Conservation (phyloP, 305 asterid species). For the Stenogyne calaminthoides region DNA sequence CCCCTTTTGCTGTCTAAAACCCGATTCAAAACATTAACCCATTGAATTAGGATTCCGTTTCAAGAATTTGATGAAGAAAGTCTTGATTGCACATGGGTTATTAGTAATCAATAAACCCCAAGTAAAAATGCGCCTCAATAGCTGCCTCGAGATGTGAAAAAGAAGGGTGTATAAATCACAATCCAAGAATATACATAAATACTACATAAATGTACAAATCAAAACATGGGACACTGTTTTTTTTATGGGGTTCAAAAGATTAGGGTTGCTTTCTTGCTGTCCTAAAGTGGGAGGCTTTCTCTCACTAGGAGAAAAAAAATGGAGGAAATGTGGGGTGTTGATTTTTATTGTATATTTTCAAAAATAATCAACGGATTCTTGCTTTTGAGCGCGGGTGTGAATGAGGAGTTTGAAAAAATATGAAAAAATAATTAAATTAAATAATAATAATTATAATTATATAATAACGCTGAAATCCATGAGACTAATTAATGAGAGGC, state of each 20-base stretch:
- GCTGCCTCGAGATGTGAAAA: slow-evolving; percentile 77
- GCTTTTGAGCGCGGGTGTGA: slow-evolving; percentile 83
- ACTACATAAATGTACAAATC: slow-evolving; percentile 11
- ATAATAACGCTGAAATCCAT: slow-evolving; percentile 81
- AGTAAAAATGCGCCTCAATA: slow-evolving; percentile 15
- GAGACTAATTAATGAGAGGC: slow-evolving; percentile 62
- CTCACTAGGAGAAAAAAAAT: slow-evolving; percentile 36
- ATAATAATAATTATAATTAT: background rate
- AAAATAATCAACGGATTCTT: slow-evolving; percentile 69
- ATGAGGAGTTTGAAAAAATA: slow-evolving; percentile 55
- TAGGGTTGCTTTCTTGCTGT: slow-evolving; percentile 48
- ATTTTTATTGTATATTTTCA: slow-evolving; percentile 30
- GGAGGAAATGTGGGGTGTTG: slow-evolving; percentile 26
- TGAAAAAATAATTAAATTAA: background rate
- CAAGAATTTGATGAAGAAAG: slow-evolving; percentile 28
- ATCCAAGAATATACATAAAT: slow-evolving; percentile 31
- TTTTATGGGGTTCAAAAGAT: slow-evolving; percentile 45
- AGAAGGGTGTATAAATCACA: slow-evolving; percentile 29
- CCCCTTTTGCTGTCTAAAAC: slow-evolving; percentile 34
- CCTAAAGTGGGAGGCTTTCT: slow-evolving; percentile 34
- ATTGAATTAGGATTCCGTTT: slow-evolving; percentile 39
- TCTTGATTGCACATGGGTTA: slow-evolving; percentile 16
- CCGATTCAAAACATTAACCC: slow-evolving; percentile 26
- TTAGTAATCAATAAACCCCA: slow-evolving; percentile 8
- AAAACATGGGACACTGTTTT: slow-evolving; percentile 40